A percentile compares a stretch with the other conserved stretches of the same genome.
Evolutionary conservation across 2,329 filamentous ascomycete species (phyloP).

Genomic region (Penicillium capsulatum): DNA sequence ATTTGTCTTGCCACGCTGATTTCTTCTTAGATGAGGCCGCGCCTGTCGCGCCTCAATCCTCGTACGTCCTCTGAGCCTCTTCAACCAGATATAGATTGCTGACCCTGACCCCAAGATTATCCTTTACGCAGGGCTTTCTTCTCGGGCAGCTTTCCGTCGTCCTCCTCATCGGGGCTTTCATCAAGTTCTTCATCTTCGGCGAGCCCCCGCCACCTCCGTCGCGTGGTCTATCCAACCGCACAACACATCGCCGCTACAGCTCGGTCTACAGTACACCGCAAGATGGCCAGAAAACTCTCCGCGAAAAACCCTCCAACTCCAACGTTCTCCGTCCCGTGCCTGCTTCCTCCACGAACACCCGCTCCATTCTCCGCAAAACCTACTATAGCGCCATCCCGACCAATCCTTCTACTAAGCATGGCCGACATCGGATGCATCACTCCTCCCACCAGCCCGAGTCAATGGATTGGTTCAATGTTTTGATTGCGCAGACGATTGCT

Average conservation of each 20-base stretch:
- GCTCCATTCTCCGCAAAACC: conserved; percentile 80
- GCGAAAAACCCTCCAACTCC: conserved; percentile 53
- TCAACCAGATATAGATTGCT: conserved; percentile 15
- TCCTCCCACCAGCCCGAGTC: conserved; percentile 93
- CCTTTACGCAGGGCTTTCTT: conserved; percentile 90
- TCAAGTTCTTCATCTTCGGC: conserved; percentile 99
- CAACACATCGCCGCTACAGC: conserved; percentile 71
- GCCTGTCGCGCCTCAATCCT: conserved; percentile 37
- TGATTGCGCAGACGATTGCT: conserved; percentile 93
- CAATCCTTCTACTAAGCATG: conserved; percentile 40
- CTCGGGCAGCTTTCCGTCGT: conserved; percentile 91
- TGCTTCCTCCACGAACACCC: conserved; percentile 77
- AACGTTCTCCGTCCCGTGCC: conserved; percentile 69
- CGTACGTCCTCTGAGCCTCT: conserved; percentile 31
- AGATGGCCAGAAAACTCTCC: conserved; percentile 43
- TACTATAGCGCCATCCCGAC: conserved; percentile 71
- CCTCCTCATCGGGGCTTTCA: conserved; percentile 86
- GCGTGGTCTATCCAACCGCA: conserved; percentile 69
- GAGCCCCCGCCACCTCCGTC: conserved; percentile 81
- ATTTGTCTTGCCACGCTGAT: conserved; percentile 13
- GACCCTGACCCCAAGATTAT: conserved; percentile 54
- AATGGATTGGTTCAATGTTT: conserved; percentile 97
- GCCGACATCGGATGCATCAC: conserved; percentile 41
- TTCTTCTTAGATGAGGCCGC: conserved; percentile 26
- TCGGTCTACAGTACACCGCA: conserved; percentile 50